These are phyloP conservation scores for Leishmania lainsoni DNA, from an alignment of 208 protist genomes.

Conservation along the genomic window DNA sequence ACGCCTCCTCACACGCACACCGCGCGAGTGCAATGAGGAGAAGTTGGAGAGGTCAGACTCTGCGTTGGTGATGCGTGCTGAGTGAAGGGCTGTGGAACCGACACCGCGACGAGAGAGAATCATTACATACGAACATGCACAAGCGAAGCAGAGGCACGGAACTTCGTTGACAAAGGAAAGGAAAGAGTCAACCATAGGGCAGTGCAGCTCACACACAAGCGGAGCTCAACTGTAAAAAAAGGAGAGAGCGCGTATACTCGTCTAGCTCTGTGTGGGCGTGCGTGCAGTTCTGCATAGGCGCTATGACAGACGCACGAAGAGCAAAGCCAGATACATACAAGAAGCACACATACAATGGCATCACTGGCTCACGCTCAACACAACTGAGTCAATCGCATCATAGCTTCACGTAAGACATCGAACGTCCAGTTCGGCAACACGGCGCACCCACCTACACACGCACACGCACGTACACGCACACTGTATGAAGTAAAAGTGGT, in stretches of 20 bases:
- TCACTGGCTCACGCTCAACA: background rate
- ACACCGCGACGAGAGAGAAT: background rate
- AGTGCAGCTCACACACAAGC: background rate
- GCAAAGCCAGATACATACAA: background rate
- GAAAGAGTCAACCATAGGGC: background rate
- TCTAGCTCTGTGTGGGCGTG: background rate
- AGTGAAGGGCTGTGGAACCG: background rate
- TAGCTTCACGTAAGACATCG: background rate
- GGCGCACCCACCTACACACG: background rate
- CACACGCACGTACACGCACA: background rate
- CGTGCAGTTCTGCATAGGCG: background rate
- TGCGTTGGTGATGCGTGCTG: background rate
- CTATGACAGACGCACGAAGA: background rate
- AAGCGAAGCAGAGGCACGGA: background rate
- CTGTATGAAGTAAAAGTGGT: background rate
- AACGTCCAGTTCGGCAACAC: background rate
- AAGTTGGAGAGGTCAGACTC: background rate
- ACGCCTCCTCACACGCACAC: background rate
- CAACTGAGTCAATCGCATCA: conserved; percentile 10
- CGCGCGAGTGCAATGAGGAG: background rate
- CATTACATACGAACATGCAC: background rate
- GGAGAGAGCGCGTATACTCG: background rate
- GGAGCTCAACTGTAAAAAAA: background rate
- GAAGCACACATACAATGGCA: background rate
- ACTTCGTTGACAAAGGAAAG: background rate